A percentile compares a stretch with the other conserved stretches of the same genome.
These are phyloP conservation scores for Suillus subalutaceus DNA, from an alignment of 768 basidiomycete species.

Conservation along the genomic window DNA sequence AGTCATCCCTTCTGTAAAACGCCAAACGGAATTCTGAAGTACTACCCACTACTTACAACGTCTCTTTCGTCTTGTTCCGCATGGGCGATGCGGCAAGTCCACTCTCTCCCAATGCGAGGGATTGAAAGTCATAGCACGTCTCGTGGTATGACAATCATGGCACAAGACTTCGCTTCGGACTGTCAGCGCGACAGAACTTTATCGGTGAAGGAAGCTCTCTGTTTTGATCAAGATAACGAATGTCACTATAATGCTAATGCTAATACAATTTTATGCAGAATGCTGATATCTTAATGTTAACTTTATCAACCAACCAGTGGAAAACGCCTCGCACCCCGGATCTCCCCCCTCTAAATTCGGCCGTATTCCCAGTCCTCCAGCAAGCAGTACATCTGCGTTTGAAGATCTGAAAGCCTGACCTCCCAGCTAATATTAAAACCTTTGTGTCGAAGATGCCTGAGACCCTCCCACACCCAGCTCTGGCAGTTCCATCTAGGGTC, in stretches of 20 bases:
- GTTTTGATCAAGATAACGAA: not conserved
- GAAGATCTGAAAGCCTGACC: constrained; percentile 19
- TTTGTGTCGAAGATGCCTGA: constrained; percentile 11
- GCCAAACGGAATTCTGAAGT: not conserved
- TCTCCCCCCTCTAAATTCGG: not conserved
- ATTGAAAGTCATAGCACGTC: not conserved
- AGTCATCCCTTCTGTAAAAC: not conserved
- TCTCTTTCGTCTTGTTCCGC: not conserved
- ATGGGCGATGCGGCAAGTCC: not conserved
- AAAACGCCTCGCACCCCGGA: not conserved
- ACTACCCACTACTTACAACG: not conserved
- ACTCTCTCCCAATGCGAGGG: not conserved
- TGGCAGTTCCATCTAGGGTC: constrained; percentile 29
- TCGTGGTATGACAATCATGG: not conserved
- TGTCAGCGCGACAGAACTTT: not conserved
- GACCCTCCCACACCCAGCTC: constrained; percentile 30
- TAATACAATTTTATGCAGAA: not conserved
- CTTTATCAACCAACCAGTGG: not conserved
- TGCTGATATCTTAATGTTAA: not conserved
- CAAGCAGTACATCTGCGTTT: constrained; percentile 27
- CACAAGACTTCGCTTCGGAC: not conserved
- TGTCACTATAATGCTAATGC: not conserved
- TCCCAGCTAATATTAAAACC: constrained; percentile 22
- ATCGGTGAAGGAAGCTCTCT: not conserved
- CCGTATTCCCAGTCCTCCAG: constrained; percentile 33